phyloP scores from a whole-genome alignment of 805 yeast genomes.

The Nakazawaea pomicola region DNA sequence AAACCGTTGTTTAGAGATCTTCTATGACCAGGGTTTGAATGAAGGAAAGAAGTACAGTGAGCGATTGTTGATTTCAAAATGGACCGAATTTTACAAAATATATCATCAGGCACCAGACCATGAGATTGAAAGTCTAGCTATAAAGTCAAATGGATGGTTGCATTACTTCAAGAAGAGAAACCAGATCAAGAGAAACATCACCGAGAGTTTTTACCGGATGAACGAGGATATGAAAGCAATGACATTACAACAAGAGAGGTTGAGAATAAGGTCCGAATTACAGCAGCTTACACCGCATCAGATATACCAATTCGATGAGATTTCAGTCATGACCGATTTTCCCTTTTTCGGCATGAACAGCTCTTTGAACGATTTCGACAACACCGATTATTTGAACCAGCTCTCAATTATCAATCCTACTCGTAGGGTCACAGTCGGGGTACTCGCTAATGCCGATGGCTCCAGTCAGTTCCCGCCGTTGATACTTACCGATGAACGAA shows the following conservation, averaged over 20 bases:
- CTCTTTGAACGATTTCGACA: not conserved
- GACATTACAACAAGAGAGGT: constrained; percentile 20
- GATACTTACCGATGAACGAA: constrained; percentile 20
- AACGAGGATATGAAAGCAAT: constrained; percentile 14
- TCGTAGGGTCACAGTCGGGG: constrained; percentile 20
- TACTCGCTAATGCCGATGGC: constrained; percentile 26
- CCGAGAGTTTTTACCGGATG: constrained; percentile 20
- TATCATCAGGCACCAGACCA: constrained; percentile 16
- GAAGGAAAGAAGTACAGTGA: constrained; percentile 25
- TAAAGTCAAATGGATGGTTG: constrained; percentile 36
- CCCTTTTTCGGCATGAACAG: constrained; percentile 7
- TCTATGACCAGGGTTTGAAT: constrained; percentile 31
- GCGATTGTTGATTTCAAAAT: constrained; percentile 26
- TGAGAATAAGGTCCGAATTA: constrained; percentile 18
- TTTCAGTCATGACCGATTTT: constrained; percentile 18
- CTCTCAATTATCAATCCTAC: constrained; percentile 15
- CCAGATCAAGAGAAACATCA: constrained; percentile 22
- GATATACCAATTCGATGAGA: constrained; percentile 33
- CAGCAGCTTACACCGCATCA: constrained; percentile 18
- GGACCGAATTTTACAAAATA: constrained; percentile 20
- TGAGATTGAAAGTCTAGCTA: not conserved
- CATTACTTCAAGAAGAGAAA: constrained; percentile 32
- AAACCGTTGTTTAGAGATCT: constrained; percentile 30
- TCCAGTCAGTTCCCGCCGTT: constrained; percentile 22
- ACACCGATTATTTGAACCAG: constrained; percentile 7